Evolutionary conservation across 176 grass and related monocot genomes (phyloP).

Genomic region (Oryza brachyantha): DNA sequence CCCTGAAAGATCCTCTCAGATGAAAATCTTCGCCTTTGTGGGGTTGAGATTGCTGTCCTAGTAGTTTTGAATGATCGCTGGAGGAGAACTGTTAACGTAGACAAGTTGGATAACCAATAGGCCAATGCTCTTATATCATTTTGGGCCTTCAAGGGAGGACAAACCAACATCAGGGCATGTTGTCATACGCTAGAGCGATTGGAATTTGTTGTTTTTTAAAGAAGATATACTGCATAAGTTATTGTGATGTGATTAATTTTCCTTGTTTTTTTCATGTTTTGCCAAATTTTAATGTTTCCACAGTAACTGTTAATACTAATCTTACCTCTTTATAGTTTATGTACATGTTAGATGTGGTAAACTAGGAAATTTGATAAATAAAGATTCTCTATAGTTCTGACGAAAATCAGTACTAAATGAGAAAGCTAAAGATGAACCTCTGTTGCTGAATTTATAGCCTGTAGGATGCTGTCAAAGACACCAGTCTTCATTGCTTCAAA

Average conservation of each 20-base stretch:
- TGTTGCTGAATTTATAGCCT: constrained; percentile 59
- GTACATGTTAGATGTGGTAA: neutral
- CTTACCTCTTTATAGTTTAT: constrained; percentile 12
- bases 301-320: constrained; percentile 1
- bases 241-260: constrained; percentile 3
- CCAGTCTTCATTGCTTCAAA: constrained; percentile 75
- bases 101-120: constrained; percentile 78
- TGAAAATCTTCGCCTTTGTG: constrained; percentile 64
- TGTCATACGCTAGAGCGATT: constrained; percentile 3
- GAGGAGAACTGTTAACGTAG: constrained; percentile 62
- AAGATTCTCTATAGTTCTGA: constrained; percentile 3
- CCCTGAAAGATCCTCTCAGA: constrained; percentile 69
- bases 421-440: constrained; percentile 46
- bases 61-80: constrained; percentile 67
- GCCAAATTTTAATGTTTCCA: constrained; percentile 6
- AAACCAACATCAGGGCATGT: constrained; percentile 31
- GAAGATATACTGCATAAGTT: neutral
- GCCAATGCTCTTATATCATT: constrained; percentile 57
- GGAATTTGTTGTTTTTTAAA: constrained; percentile 4
- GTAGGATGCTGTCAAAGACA: constrained; percentile 61
- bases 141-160: constrained; percentile 48
- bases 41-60: constrained; percentile 54
- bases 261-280: neutral
- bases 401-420: neutral
- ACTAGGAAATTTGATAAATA: neutral